Percentiles rank a stretch among this genome's conserved stretches.
These are phyloP conservation scores for Blastobotrys apis DNA, from an alignment of 1,139 yeast species.

Conservation along the genomic window DNA sequence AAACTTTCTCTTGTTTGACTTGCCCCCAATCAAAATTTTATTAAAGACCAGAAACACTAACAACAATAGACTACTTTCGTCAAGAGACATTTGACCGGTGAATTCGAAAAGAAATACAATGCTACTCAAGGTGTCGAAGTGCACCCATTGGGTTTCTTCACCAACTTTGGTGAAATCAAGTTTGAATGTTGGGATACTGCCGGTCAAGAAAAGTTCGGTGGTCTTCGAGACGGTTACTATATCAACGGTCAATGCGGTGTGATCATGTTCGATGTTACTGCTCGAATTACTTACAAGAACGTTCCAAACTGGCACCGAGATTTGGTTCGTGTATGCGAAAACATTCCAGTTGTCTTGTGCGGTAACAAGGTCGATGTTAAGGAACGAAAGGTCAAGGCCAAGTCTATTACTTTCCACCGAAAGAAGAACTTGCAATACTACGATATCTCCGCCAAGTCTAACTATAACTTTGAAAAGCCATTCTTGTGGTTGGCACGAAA, in stretches of 20 bases:
- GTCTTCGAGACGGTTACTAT: constrained; percentile 98
- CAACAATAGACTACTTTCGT: constrained; percentile 80
- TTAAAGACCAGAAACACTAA: constrained; percentile 11
- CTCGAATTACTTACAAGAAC: constrained; percentile 98
- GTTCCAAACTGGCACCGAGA: constrained; percentile 99
- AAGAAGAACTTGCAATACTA: constrained; percentile 99
- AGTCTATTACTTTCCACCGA: constrained; percentile 99
- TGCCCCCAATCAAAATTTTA: too few relatives aligned
- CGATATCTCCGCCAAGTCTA: constrained; percentile 99
- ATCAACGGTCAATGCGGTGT: constrained; percentile 99
- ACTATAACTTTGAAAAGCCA: constrained; percentile 99
- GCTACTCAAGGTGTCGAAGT: constrained; percentile 99
- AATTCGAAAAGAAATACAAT: constrained; percentile 97
- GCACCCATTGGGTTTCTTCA: constrained; percentile 96
- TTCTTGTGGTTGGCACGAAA: constrained; percentile 99
- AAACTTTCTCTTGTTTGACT: too few relatives aligned
- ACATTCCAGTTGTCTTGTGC: constrained; percentile 97
- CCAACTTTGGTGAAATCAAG: constrained; percentile 97
- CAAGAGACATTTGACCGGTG: constrained; percentile 99
- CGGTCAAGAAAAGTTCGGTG: constrained; percentile 99
- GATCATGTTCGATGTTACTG: constrained; percentile 99
- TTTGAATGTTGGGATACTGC: constrained; percentile 99
- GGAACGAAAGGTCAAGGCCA: constrained; percentile 99
- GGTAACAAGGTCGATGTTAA: constrained; percentile 99
- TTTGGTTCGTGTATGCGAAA: constrained; percentile 98